phyloP scores from a whole-genome alignment of 1,284 basidiomycete species.

The Tilletiopsis washingtonensis region DNA sequence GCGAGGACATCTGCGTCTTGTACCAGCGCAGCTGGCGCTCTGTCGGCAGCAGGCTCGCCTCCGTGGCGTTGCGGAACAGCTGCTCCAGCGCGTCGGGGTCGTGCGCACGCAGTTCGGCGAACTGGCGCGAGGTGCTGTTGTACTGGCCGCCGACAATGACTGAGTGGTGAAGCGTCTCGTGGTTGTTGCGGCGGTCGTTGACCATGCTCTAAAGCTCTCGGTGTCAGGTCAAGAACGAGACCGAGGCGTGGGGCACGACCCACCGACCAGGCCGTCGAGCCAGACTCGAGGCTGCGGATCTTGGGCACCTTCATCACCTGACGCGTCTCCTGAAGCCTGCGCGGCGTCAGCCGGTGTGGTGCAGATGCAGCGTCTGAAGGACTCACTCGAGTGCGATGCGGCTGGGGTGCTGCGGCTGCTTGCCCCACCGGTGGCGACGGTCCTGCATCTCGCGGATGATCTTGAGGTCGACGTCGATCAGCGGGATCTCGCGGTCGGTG shows the following conservation, averaged over 20 bases:
- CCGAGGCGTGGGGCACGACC: not conserved
- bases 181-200: constrained; percentile 8
- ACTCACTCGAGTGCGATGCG: constrained; percentile 1
- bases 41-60: not conserved
- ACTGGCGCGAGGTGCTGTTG: constrained; percentile 5
- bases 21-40: not conserved
- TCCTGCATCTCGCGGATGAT: constrained; percentile 17
- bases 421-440: constrained; percentile 18
- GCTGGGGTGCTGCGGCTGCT: constrained; percentile 21
- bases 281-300: not conserved
- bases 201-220: constrained; percentile 14
- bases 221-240: not conserved
- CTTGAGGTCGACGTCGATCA: constrained; percentile 22
- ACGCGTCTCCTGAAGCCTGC: not conserved
- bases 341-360: no score
- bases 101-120: constrained; percentile 10
- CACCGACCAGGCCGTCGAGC: not conserved
- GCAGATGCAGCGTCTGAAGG: no score
- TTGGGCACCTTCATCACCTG: not conserved
- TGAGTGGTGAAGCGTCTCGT: constrained; percentile 24
- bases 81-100: constrained; percentile 4
- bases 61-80: constrained; percentile 5
- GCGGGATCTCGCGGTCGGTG: constrained; percentile 17
- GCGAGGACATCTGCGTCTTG: not conserved
- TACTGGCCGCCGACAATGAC: constrained; percentile 18